These are phyloP conservation scores for Myriangium duriaei DNA, from an alignment of 2,329 filamentous ascomycete genomes.

Conservation along the genomic window DNA sequence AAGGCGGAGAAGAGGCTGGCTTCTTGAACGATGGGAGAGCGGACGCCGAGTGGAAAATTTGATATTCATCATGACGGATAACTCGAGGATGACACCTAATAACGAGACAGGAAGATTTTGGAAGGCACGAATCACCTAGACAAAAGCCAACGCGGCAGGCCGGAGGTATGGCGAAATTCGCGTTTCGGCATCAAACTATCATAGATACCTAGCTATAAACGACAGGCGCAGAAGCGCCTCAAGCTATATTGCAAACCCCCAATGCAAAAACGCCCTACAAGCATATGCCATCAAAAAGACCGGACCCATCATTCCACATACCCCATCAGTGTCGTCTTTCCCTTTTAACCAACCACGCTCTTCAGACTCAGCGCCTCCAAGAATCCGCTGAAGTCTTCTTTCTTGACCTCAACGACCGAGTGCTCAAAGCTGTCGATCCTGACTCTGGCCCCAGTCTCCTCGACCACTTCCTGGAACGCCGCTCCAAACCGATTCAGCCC, in stretches of 20 bases:
- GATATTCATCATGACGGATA: no score
- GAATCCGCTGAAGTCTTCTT: conserved; percentile 84
- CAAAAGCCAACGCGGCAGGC: conserved; percentile 1
- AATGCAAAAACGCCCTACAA: no score
- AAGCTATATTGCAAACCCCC: no score
- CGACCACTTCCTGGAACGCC: conserved; percentile 89
- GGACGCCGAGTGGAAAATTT: no score
- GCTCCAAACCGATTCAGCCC: conserved; percentile 84
- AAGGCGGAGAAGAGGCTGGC: conserved; percentile 64
- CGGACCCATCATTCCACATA: no score
- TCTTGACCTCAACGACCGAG: conserved; percentile 93
- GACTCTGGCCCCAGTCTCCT: conserved; percentile 79
- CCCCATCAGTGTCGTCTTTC: background rate
- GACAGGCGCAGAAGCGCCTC: no score
- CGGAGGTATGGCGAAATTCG: no score
- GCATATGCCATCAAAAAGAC: no score
- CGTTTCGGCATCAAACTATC: no score
- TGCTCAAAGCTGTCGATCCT: conserved; percentile 95
- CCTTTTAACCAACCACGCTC: conserved; percentile 52
- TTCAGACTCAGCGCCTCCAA: conserved; percentile 87
- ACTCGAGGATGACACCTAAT: background rate
- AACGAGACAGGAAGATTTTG: conserved; percentile 1
- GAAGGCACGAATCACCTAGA: background rate
- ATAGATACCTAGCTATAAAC: no score
- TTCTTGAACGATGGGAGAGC: conserved; percentile 10